Conservation (phyloP, 805 yeast species). For the Spathaspora sp. region DNA sequence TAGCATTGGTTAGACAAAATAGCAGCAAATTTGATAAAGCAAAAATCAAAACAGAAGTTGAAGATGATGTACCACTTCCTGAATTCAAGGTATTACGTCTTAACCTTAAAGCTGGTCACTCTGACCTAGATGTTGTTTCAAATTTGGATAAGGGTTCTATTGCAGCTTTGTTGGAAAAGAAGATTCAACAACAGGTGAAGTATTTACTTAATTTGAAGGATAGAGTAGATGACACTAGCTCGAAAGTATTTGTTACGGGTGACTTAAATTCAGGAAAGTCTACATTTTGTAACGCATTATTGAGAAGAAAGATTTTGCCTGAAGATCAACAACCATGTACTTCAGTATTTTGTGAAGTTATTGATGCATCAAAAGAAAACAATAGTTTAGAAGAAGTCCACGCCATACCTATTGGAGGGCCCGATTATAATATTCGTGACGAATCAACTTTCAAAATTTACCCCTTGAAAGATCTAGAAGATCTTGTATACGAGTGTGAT, state of each 20-base stretch:
- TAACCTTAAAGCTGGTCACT: constrained; percentile 54
- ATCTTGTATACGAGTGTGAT: constrained; percentile 72
- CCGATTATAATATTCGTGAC: constrained; percentile 49
- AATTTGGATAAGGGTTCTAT: constrained; percentile 65
- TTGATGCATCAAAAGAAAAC: constrained; percentile 73
- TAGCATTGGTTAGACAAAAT: constrained; percentile 49
- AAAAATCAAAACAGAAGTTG: constrained; percentile 1
- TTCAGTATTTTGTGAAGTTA: constrained; percentile 89
- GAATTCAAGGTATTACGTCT: constrained; percentile 62
- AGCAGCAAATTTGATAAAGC: constrained; percentile 4
- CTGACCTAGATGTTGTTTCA: constrained; percentile 42
- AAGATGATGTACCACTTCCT: constrained; percentile 19
- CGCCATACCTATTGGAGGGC: constrained; percentile 57
- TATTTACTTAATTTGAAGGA: constrained; percentile 72
- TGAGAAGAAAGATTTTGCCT: constrained; percentile 76
- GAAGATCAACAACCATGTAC: constrained; percentile 99
- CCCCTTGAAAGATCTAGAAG: constrained; percentile 54
- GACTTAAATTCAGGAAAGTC: constrained; percentile 96
- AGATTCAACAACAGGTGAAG: constrained; percentile 58
- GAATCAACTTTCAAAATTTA: constrained; percentile 62
- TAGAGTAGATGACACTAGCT: constrained; percentile 82
- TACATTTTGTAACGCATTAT: constrained; percentile 86
- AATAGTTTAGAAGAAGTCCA: constrained; percentile 84
- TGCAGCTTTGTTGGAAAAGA: constrained; percentile 65
- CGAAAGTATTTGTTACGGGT: constrained; percentile 94